A percentile compares a stretch with the other conserved stretches of the same genome.
Conservation (phyloP, 371 early-diverging fungal species). For the Syncephalastrum monosporum region DNA sequence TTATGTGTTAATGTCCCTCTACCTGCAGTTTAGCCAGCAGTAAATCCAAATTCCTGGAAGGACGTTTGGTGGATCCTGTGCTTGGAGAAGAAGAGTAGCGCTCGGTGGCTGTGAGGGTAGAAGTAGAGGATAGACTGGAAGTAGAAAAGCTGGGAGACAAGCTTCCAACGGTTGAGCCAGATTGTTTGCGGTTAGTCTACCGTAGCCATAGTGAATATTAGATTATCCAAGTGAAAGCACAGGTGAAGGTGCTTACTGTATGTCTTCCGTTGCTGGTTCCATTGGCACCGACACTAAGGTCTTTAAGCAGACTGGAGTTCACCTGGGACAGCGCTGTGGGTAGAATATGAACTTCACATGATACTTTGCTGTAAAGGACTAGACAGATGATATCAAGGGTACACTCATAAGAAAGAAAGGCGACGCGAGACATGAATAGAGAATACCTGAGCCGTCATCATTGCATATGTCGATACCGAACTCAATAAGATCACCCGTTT, state of each 20-base stretch:
- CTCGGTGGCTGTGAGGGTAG: constrained; percentile 4
- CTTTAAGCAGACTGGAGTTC: constrained; percentile 29
- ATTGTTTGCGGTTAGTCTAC: constrained; percentile 14
- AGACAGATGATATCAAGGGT: not conserved
- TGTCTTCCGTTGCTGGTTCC: constrained; percentile 9
- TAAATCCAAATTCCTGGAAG: constrained; percentile 25
- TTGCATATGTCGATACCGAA: constrained; percentile 87
- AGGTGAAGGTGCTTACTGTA: not conserved
- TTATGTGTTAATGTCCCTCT: not conserved
- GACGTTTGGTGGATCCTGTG: constrained; percentile 2
- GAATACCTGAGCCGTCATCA: constrained; percentile 52
- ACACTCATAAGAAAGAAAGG: constrained; percentile 2
- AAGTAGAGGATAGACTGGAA: constrained; percentile 9
- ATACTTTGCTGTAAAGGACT: constrained; percentile 74
- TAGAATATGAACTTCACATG: constrained; percentile 56
- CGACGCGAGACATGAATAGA: not conserved
- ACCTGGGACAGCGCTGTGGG: constrained; percentile 38
- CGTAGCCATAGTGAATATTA: not conserved
- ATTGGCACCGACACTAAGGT: constrained; percentile 15
- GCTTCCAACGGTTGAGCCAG: constrained; percentile 4
- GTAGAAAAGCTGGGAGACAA: constrained; percentile 11
- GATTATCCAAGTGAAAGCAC: not conserved
- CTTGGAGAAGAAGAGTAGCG: constrained; percentile 6
- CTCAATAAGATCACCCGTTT: constrained; percentile 68
- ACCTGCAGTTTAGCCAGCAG: constrained; percentile 36